These are phyloP conservation scores for Kuraishia capsulata DNA, from an alignment of 805 yeast species.

Conservation along the genomic window DNA sequence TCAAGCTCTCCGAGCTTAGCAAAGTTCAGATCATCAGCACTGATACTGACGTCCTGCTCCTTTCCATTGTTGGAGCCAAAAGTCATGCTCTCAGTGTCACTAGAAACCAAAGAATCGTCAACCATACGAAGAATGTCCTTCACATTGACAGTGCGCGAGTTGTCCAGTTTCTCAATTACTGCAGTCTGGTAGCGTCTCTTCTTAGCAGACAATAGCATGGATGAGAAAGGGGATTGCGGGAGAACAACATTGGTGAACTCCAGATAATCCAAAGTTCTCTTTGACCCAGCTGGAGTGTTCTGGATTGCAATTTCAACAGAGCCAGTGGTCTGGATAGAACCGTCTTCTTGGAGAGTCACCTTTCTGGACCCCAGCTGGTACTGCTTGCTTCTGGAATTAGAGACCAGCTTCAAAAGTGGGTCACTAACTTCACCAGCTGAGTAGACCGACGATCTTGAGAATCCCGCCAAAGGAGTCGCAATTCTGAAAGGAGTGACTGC, in stretches of 20 bases:
- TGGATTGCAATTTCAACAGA: constrained; percentile 2
- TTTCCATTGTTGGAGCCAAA: constrained; percentile 2
- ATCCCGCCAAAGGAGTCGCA: background rate
- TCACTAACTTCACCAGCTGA: background rate
- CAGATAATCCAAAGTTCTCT: constrained; percentile 10
- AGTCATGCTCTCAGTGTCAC: constrained; percentile 17
- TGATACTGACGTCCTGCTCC: constrained; percentile 15
- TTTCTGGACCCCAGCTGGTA: background rate
- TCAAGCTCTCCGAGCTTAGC: constrained; percentile 14
- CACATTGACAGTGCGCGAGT: constrained; percentile 25
- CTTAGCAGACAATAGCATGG: constrained; percentile 3
- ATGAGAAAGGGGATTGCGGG: constrained; percentile 7
- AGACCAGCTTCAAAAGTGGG: background rate
- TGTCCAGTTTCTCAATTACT: constrained; percentile 17
- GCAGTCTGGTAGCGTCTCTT: constrained; percentile 7
- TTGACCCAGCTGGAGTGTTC: constrained; percentile 12
- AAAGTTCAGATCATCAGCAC: constrained; percentile 19
- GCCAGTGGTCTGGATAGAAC: background rate
- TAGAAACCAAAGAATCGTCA: constrained; percentile 26
- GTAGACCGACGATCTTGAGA: background rate
- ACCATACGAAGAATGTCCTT: constrained; percentile 27
- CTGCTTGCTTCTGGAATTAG: background rate
- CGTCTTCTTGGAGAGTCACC: background rate
- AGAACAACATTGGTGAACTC: constrained; percentile 15
- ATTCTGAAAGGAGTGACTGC: background rate